Evolutionary conservation across 75 land plant species (phyloP).

Genomic region (Adiantum capillusveneris): DNA sequence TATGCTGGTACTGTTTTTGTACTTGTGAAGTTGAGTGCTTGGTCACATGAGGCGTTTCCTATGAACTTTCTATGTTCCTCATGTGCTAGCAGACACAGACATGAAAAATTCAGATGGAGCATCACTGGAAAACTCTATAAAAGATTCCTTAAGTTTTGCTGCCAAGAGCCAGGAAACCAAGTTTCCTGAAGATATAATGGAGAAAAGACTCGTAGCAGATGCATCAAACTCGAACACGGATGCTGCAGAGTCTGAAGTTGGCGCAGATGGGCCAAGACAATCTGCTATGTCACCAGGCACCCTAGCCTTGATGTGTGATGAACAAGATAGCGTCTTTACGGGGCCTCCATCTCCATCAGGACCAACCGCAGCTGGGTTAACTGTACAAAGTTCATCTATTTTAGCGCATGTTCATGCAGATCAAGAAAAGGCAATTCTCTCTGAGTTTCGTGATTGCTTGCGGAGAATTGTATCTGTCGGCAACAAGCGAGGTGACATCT

Average conservation of each 20-base stretch:
- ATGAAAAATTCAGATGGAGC: no score
- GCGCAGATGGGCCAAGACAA: constrained; percentile 24
- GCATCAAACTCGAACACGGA: constrained; percentile 1
- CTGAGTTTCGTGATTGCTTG: constrained; percentile 74
- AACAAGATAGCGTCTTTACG: constrained; percentile 76
- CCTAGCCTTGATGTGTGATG: constrained; percentile 94
- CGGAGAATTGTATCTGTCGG: constrained; percentile 58
- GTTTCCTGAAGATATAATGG: no score
- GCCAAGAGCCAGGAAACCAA: no score
- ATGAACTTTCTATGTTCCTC: no score
- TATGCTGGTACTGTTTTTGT: constrained; percentile 36
- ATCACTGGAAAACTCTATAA: no score
- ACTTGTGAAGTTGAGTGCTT: no score
- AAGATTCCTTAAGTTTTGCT: no score
- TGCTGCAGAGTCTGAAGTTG: constrained; percentile 38
- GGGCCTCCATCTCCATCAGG: constrained; percentile 47
- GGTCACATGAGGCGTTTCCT: no score
- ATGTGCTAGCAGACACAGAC: no score
- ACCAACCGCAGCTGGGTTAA: constrained; percentile 17
- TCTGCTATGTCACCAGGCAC: constrained; percentile 96
- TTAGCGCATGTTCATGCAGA: constrained; percentile 55
- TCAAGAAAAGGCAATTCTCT: constrained; percentile 72
- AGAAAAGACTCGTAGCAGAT: no score
- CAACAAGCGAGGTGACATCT: constrained; percentile 72
- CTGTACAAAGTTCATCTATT: constrained; percentile 11